Percentiles rank a stretch among this genome's conserved stretches.
phyloP scores from a whole-genome alignment of 495 filamentous ascomycete genomes.

The Penicillium psychrofluorescens region DNA sequence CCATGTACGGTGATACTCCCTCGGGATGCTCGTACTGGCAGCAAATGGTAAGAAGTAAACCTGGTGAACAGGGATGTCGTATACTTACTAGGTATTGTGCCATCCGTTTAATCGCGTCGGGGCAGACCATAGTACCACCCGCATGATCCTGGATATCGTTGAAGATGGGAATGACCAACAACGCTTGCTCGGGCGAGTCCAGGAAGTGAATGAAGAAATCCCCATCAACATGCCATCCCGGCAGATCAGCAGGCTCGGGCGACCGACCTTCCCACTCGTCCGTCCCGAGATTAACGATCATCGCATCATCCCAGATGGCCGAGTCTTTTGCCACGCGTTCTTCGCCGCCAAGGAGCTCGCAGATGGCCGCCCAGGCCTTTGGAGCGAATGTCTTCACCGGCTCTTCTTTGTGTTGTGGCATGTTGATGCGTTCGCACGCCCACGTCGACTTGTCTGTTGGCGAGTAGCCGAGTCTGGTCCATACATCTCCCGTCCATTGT shows the following conservation, averaged over 20 bases:
- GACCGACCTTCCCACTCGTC: constrained; percentile 44
- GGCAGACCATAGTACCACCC: constrained; percentile 63
- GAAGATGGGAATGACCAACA: constrained; percentile 65
- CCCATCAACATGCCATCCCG: constrained; percentile 67
- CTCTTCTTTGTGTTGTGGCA: constrained; percentile 52
- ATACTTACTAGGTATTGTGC: constrained; percentile 48
- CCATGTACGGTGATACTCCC: constrained; percentile 62
- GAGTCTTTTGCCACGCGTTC: constrained; percentile 45
- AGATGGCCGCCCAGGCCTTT: constrained; percentile 62
- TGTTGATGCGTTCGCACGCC: constrained; percentile 53
- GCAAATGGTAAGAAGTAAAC: not conserved
- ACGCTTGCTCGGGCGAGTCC: constrained; percentile 64
- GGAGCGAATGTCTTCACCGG: constrained; percentile 54
- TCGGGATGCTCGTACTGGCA: constrained; percentile 52
- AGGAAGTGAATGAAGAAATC: constrained; percentile 74
- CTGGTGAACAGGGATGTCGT: not conserved
- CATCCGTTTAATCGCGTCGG: constrained; percentile 48
- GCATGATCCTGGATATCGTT: constrained; percentile 54
- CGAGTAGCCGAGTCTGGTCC: constrained; percentile 62
- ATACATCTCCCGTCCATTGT: constrained; percentile 49
- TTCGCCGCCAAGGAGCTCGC: constrained; percentile 62
- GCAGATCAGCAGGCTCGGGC: constrained; percentile 42
- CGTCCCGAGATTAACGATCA: constrained; percentile 69
- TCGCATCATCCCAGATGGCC: constrained; percentile 55
- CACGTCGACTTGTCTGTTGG: constrained; percentile 63